Evolutionary conservation across 2,329 filamentous ascomycete species (phyloP), one percentile per base, ranked within the genome.

Genomic region (Colletotrichum echinochloae): DNA sequence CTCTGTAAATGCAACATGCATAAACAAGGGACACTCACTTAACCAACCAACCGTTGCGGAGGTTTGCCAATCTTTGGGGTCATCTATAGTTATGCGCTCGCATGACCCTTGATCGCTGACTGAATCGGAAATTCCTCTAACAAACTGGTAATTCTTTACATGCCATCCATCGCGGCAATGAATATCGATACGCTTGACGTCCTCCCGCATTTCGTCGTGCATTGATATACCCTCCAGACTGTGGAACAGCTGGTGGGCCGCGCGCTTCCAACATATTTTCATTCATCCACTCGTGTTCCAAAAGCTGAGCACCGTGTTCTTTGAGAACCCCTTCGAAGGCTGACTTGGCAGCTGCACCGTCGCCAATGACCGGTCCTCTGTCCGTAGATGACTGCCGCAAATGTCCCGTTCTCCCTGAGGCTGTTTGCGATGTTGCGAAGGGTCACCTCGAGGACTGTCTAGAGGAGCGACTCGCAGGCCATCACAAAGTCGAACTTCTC

Each of bases 391-490:
- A 66, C 62, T 33, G 62, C 66, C n/a, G 49, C 66, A 28, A 70
- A 66, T 1, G 49, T 70, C 7, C 62, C 62, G 7, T 57, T 49
- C 23, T 28, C n/a, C 2, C 62, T 41, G 6, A 70, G 56, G 12
- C 66, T 61, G 4, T 37, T 44, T 1, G 41, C 62, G 3, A 70
- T 20, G 41, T 66, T 66, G 12, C 39, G 12, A 5, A 56, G 41
- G 7, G 66, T 61, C 11, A 62, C 49, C 28, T 37, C 56, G 8
- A 66, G 33, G 12, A 56, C 20, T 16, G 62, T 70, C 66, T 56
- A 70, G 63, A 61, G 62, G 20, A 70, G 41, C 18, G 66, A 66
- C 16, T 66, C 66, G 41, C 55, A 61, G 26, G 67, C 67, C 49
- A 61, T 70, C 30, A 60, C 56, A 16, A 66, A 61, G 49, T 66